Percentiles rank a stretch among this genome's conserved stretches.
phyloP scores from a whole-genome alignment of 2,329 filamentous ascomycete genomes.

The Neurospora sp. region DNA sequence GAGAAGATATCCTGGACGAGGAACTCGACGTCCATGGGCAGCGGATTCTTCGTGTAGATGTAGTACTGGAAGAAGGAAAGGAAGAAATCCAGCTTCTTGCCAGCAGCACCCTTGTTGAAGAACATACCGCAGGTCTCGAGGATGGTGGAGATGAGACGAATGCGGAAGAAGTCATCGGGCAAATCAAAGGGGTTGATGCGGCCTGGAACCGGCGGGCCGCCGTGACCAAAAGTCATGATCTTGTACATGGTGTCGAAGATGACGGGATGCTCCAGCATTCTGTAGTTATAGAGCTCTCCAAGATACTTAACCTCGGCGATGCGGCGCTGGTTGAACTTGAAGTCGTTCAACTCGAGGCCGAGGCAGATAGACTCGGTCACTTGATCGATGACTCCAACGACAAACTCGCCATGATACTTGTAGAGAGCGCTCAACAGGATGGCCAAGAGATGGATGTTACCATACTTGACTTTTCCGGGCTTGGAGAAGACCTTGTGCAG shows the following conservation, averaged over 20 bases:
- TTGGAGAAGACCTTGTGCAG: constrained; percentile 91
- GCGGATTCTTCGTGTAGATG: constrained; percentile 74
- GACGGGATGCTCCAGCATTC: constrained; percentile 88
- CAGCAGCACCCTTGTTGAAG: constrained; percentile 85
- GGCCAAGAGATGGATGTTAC: constrained; percentile 87
- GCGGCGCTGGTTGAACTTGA: constrained; percentile 90
- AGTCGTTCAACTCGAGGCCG: constrained; percentile 91
- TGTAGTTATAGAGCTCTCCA: constrained; percentile 94
- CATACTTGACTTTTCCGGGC: constrained; percentile 94
- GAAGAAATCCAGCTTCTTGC: constrained; percentile 97
- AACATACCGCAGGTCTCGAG: constrained; percentile 94
- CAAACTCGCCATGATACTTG: constrained; percentile 85
- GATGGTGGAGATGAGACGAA: constrained; percentile 78
- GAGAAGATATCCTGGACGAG: constrained; percentile 87
- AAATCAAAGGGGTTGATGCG: constrained; percentile 69
- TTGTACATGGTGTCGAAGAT: constrained; percentile 95
- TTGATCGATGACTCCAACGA: constrained; percentile 84
- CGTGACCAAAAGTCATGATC: constrained; percentile 85
- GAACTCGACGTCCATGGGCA: constrained; percentile 97
- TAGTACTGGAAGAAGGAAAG: constrained; percentile 96
- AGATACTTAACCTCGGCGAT: constrained; percentile 95
- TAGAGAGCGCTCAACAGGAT: constrained; percentile 83
- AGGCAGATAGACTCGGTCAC: constrained; percentile 79
- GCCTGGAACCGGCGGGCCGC: constrained; percentile 72
- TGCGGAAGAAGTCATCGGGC: constrained; percentile 92